phyloP scores from a whole-genome alignment of 768 basidiomycete species.

The Mycena pura region DNA sequence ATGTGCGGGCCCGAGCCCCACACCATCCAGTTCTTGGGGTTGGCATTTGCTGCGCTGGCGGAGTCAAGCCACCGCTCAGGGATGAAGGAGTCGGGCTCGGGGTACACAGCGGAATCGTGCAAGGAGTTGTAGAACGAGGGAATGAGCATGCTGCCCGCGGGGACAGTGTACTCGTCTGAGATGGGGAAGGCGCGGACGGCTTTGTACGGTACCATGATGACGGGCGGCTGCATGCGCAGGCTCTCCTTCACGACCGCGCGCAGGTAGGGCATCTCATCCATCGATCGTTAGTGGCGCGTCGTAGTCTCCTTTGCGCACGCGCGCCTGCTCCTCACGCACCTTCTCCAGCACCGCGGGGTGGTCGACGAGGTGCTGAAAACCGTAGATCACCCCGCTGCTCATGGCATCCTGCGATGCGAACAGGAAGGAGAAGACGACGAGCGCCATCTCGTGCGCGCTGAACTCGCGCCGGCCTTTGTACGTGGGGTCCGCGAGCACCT shows the following conservation, averaged over 20 bases:
- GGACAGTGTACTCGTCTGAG: constrained; percentile 89
- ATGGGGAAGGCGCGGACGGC: constrained; percentile 92
- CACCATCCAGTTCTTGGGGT: constrained; percentile 95
- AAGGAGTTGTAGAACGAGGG: constrained; percentile 92
- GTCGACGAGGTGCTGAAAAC: constrained; percentile 96
- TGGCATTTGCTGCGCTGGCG: constrained; percentile 74
- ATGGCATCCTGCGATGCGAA: constrained; percentile 98
- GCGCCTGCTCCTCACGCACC: constrained; percentile 89
- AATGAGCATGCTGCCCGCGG: constrained; percentile 91
- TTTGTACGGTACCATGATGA: constrained; percentile 98
- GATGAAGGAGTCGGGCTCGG: constrained; percentile 79
- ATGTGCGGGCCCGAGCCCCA: constrained; percentile 94
- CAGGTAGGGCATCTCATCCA: constrained; percentile 94
- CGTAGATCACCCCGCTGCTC: constrained; percentile 95
- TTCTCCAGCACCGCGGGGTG: constrained; percentile 88
- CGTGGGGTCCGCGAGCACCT: constrained; percentile 65
- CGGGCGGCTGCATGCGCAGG: constrained; percentile 89
- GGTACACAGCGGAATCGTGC: constrained; percentile 88
- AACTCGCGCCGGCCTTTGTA: constrained; percentile 87
- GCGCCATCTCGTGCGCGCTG: constrained; percentile 93
- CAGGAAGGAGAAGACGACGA: constrained; percentile 96
- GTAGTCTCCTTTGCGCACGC: constrained; percentile 78
- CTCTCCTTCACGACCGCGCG: constrained; percentile 94
- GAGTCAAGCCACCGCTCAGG: constrained; percentile 96
- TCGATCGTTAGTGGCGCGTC: constrained; percentile 80